Conservation (phyloP, 176 grass and related monocot species). For the Phoenix roebelenii region DNA sequence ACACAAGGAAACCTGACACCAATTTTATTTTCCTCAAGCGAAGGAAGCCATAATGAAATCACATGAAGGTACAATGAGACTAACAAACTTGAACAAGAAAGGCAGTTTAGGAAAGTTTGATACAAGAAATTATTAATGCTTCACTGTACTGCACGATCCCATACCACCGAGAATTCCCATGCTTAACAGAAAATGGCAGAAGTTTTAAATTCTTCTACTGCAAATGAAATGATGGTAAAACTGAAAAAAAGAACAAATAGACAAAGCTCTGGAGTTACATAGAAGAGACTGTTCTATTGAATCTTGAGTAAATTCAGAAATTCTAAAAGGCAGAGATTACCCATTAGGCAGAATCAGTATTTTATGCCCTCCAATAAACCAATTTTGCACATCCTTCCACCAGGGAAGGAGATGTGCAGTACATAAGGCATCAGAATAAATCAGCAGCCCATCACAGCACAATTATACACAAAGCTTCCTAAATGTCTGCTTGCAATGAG, state of each 20-base stretch:
- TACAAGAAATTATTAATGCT: too few species aligned
- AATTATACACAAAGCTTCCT: slow-evolving; percentile 47
- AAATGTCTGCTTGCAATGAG: slow-evolving; percentile 30
- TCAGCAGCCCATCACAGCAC: slow-evolving; percentile 56
- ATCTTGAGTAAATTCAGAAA: slow-evolving; percentile 38
- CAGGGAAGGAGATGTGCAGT: slow-evolving; percentile 29
- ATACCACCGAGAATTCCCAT: too few species aligned
- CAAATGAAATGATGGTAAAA: slow-evolving; percentile 34
- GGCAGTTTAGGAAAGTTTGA: too few species aligned
- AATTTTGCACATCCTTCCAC: slow-evolving; percentile 29
- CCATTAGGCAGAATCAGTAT: slow-evolving; percentile 28
- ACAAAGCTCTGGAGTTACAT: slow-evolving; percentile 34
- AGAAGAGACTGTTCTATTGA: slow-evolving; percentile 24
- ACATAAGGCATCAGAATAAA: slow-evolving; percentile 21
- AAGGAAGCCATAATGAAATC: too few species aligned
- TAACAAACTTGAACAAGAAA: too few species aligned
- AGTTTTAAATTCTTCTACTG: too few species aligned
- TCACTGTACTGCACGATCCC: too few species aligned
- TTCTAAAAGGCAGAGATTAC: slow-evolving; percentile 29
- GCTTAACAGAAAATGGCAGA: too few species aligned
- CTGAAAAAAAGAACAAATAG: neutral
- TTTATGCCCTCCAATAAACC: slow-evolving; percentile 15
- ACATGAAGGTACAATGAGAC: too few species aligned
- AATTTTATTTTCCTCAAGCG: too few species aligned
- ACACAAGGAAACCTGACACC: too few species aligned